Conservation (phyloP, 1,139 yeast genomes). For the Sugiyamaella castrensis region DNA sequence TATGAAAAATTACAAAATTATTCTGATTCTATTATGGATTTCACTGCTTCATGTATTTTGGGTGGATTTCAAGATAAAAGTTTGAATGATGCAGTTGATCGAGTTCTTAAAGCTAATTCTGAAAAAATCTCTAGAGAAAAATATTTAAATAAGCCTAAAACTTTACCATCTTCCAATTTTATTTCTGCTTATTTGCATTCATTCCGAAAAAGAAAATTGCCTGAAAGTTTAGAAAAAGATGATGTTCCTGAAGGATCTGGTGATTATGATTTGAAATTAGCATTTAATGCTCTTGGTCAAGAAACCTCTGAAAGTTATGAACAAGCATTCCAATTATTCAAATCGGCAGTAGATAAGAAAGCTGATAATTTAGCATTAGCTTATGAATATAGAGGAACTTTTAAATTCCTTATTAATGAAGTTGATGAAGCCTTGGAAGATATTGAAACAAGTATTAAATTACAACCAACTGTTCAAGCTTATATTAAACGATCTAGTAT, state of each 20-base stretch:
- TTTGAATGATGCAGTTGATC: conserved; percentile 78
- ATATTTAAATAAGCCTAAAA: conserved; percentile 49
- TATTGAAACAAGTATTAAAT: conserved; percentile 60
- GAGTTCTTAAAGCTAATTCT: conserved; percentile 64
- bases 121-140: conserved; percentile 57
- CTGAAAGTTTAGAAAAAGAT: conserved; percentile 35
- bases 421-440: conserved; percentile 58
- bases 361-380: conserved; percentile 49
- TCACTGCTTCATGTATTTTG: conserved; percentile 60
- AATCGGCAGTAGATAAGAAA: conserved; percentile 55
- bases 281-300: conserved; percentile 57
- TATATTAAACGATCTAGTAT: conserved; percentile 81
- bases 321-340: conserved; percentile 65
- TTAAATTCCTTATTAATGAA: conserved; percentile 78
- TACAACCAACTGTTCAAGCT: conserved; percentile 77
- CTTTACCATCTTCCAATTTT: conserved; percentile 82
- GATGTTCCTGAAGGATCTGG: conserved; percentile 54
- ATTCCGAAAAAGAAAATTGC: conserved; percentile 43
- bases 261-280: conserved; percentile 65
- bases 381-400: conserved; percentile 77
- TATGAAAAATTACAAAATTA: conserved; percentile 76
- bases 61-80: conserved; percentile 64
- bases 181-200: conserved; percentile 85
- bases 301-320: conserved; percentile 72
- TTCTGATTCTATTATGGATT: conserved; percentile 86